These are phyloP conservation scores for Yamadazyma laniorum DNA, from an alignment of 805 yeast genomes.

Conservation along the genomic window DNA sequence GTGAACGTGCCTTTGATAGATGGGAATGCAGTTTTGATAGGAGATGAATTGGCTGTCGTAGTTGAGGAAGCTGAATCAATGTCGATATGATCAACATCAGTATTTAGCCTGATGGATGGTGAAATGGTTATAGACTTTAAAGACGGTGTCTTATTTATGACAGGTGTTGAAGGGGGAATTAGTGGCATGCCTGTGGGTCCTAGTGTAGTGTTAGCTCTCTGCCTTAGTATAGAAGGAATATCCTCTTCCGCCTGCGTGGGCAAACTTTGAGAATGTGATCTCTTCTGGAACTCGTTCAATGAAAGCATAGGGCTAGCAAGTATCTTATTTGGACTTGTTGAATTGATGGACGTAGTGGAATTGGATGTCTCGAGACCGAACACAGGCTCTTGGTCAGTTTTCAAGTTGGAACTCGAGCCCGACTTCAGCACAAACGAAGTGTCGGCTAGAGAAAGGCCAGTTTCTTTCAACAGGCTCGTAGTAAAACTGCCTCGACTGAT, in stretches of 20 bases:
- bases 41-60: slow-evolving; percentile 13
- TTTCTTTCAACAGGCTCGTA: background rate
- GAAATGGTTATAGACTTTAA: slow-evolving; percentile 39
- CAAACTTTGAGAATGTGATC: slow-evolving; percentile 35
- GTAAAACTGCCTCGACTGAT: background rate
- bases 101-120: slow-evolving; percentile 27
- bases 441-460: background rate
- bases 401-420: slow-evolving; percentile 1
- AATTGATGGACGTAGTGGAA: background rate
- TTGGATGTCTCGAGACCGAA: background rate
- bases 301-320: slow-evolving; percentile 33
- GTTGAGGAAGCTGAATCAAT: slow-evolving; percentile 11
- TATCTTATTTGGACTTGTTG: slow-evolving; percentile 23
- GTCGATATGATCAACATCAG: slow-evolving; percentile 10
- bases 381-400: background rate
- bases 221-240: slow-evolving; percentile 9
- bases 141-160: slow-evolving; percentile 28
- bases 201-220: slow-evolving; percentile 15
- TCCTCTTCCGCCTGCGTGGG: slow-evolving; percentile 28
- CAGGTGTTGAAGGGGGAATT: slow-evolving; percentile 15
- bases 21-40: slow-evolving; percentile 12
- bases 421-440: background rate
- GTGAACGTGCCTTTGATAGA: slow-evolving; percentile 5
- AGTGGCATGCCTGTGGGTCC: slow-evolving; percentile 2
- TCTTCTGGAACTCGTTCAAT: slow-evolving; percentile 21